A percentile compares a stretch with the other conserved stretches of the same genome.
Conservation (phyloP, 768 basidiomycete species). For the Leccinum ochraceum region DNA sequence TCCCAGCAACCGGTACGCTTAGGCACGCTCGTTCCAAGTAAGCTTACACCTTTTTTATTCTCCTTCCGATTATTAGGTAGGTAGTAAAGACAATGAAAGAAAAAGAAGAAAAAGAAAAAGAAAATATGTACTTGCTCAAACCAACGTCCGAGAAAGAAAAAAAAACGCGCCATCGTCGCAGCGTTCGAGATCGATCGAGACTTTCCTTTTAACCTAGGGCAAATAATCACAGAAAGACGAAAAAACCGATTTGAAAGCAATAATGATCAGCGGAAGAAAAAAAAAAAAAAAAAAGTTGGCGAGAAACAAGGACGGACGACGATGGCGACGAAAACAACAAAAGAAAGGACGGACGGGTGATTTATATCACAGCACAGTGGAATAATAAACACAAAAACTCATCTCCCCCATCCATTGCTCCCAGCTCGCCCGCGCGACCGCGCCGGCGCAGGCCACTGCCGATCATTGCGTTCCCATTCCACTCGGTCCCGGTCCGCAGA, state of each 20-base stretch:
- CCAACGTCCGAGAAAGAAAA: background rate
- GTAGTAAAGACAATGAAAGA: background rate
- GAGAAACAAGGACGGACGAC: background rate
- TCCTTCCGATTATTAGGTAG: conserved; percentile 11
- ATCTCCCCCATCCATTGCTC: conserved; percentile 39
- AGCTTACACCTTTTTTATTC: conserved; percentile 12
- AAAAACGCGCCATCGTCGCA: background rate
- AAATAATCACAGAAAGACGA: conserved; percentile 10
- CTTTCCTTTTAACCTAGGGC: conserved; percentile 9
- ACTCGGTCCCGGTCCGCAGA: conserved; percentile 51
- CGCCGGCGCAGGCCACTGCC: conserved; percentile 31
- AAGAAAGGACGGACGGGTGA: conserved; percentile 3
- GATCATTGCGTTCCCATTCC: conserved; percentile 48
- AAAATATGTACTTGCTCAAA: conserved; percentile 1
- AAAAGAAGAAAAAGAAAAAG: background rate
- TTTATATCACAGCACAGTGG: conserved; percentile 13
- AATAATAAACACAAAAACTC: conserved; percentile 11
- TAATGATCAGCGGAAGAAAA: conserved; percentile 33
- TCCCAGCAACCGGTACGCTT: background rate
- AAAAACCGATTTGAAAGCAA: conserved; percentile 26
- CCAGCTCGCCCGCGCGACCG: conserved; percentile 36
- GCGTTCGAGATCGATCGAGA: background rate
- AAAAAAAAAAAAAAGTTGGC: background rate
- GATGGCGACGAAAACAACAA: background rate
- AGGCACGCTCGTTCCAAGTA: background rate